Conservation (phyloP, 73 alveolate genomes). For the Uronychia binucleata region DNA sequence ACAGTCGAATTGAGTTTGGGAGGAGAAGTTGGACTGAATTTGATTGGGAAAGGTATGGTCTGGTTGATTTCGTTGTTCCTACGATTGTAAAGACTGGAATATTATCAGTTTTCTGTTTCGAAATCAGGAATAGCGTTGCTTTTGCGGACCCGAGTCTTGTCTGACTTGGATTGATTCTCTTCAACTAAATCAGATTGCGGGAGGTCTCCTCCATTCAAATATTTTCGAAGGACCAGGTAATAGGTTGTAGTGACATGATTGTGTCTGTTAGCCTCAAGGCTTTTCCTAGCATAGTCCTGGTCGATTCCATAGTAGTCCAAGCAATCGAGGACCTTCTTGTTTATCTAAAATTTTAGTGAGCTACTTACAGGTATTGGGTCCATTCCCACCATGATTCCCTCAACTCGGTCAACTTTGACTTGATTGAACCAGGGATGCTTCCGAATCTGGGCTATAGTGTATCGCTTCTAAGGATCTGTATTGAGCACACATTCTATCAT, state of each 20-base stretch:
- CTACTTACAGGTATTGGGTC: conserved; percentile 27
- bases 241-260: conserved; percentile 73
- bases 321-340: neutral
- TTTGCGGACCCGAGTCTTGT: neutral
- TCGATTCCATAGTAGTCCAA: conserved; percentile 48
- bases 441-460: conserved; percentile 73
- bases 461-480: conserved; percentile 86
- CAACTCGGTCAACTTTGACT: conserved; percentile 7
- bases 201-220: neutral
- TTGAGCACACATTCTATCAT: conserved; percentile 68
- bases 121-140: neutral
- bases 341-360: too few relatives aligned
- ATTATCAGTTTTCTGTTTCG: neutral
- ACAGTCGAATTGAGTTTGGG: neutral
- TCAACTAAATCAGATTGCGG: neutral
- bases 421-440: conserved; percentile 83
- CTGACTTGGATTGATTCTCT: neutral
- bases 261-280: conserved; percentile 59
- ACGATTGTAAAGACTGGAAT: neutral
- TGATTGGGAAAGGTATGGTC: neutral
- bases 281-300: conserved; percentile 59
- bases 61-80: neutral
- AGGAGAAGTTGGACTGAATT: neutral
- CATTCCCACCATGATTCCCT: conserved; percentile 34
- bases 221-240: conserved; percentile 59